Evolutionary conservation across 805 yeast genomes (phyloP).

Genomic region (Lipomyces kockii): DNA sequence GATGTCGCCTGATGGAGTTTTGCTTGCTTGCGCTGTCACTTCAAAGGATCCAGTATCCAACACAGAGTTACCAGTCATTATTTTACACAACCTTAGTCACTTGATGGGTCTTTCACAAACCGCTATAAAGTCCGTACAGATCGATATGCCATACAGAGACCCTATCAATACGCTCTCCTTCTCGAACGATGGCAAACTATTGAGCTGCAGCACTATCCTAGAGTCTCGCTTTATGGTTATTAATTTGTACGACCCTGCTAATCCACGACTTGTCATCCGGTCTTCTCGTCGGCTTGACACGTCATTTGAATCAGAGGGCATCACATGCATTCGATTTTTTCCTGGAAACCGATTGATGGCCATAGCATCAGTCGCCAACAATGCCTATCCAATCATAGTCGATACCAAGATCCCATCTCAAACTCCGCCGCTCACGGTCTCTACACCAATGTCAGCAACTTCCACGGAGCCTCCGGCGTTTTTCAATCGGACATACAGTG

Average conservation of each 20-base stretch:
- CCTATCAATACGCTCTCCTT: slow-evolving; percentile 77
- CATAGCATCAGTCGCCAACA: slow-evolving; percentile 60
- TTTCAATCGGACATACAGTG: slow-evolving; percentile 22
- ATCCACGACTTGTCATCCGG: slow-evolving; percentile 71
- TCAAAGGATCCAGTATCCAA: slow-evolving; percentile 73
- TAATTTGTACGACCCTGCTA: slow-evolving; percentile 63
- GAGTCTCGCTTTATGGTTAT: slow-evolving; percentile 82
- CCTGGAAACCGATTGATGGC: slow-evolving; percentile 64
- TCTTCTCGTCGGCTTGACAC: slow-evolving; percentile 66
- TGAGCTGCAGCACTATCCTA: slow-evolving; percentile 75
- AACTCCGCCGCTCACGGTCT: slow-evolving; percentile 1
- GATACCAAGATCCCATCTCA: slow-evolving; percentile 58
- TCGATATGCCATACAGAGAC: slow-evolving; percentile 84
- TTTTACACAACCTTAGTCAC: slow-evolving; percentile 51
- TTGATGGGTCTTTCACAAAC: slow-evolving; percentile 14
- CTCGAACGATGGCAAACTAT: slow-evolving; percentile 69
- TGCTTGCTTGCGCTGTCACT: slow-evolving; percentile 80
- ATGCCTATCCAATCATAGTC: slow-evolving; percentile 68
- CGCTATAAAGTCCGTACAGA: slow-evolving; percentile 63
- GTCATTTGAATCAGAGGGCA: slow-evolving; percentile 82
- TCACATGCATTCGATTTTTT: slow-evolving; percentile 77
- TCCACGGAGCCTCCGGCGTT: slow-evolving; percentile 4
- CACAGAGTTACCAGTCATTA: slow-evolving; percentile 75
- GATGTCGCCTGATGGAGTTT: slow-evolving; percentile 63
- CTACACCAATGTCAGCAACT: not conserved